Conservation (phyloP, 164 flowering plant genomes). For the Stephania cephalantha region DNA sequence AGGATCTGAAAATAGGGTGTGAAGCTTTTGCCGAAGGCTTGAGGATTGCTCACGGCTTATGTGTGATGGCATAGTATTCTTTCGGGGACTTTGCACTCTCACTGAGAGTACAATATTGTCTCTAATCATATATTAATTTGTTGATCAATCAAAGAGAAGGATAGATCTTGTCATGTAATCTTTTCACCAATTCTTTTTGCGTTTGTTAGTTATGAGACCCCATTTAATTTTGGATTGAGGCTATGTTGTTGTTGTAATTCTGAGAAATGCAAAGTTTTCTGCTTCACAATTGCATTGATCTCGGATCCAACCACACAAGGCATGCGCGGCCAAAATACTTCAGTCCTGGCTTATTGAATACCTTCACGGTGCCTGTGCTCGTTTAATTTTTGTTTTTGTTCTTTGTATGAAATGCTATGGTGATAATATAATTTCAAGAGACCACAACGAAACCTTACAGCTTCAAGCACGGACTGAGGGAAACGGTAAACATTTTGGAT, state of each 20-base stretch:
- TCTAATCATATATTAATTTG: constrained; percentile 38
- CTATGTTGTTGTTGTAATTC: background rate
- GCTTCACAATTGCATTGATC: background rate
- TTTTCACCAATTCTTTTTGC: constrained; percentile 1
- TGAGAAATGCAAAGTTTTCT: background rate
- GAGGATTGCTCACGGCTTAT: background rate
- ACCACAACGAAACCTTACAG: too few relatives aligned
- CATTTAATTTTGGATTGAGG: too few relatives aligned
- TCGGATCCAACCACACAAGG: background rate
- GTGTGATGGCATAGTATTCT: constrained; percentile 43
- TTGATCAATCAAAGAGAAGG: constrained; percentile 24
- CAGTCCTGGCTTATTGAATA: too few relatives aligned
- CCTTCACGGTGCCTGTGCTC: too few relatives aligned
- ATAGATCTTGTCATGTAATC: constrained; percentile 15
- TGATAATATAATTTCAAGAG: too few relatives aligned
- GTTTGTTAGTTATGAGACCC: background rate
- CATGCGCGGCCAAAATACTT: too few relatives aligned
- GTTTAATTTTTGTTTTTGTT: too few relatives aligned
- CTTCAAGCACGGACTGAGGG: too few relatives aligned
- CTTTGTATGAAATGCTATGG: too few relatives aligned
- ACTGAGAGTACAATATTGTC: constrained; percentile 12
- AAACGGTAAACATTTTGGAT: too few relatives aligned
- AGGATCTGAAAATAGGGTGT: constrained; percentile 22
- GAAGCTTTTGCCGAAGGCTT: constrained; percentile 15
- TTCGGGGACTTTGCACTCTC: constrained; percentile 32